A percentile compares a stretch with the other conserved stretches of the same genome.
These are phyloP conservation scores for Rhodomyrtus psidioides DNA, from an alignment of 441 rosid species.

Conservation along the genomic window DNA sequence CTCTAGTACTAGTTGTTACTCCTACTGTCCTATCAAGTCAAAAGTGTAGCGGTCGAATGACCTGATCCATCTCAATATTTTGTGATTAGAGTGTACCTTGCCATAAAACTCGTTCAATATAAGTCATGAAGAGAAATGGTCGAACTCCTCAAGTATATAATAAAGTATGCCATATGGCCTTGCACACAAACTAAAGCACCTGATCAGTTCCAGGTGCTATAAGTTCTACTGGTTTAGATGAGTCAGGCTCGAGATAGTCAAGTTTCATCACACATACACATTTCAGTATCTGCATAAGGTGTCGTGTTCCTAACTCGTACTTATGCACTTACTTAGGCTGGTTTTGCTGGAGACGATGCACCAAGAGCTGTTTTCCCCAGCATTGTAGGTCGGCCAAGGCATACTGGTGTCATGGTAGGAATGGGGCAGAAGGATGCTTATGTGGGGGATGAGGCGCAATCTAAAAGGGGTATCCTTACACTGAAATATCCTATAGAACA, in stretches of 20 bases:
- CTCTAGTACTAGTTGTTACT: background rate
- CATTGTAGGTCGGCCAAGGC: conserved; percentile 31
- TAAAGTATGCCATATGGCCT: background rate
- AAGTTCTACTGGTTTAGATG: background rate
- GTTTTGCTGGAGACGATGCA: conserved; percentile 57
- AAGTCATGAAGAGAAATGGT: background rate
- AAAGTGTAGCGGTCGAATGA: background rate
- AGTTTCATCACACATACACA: background rate
- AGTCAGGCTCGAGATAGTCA: background rate
- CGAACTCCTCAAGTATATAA: background rate
- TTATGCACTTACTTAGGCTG: conserved; percentile 24
- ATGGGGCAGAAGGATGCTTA: conserved; percentile 35
- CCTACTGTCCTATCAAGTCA: background rate
- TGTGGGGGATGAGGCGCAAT: conserved; percentile 31
- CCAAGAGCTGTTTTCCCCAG: conserved; percentile 39
- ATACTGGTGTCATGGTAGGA: conserved; percentile 27
- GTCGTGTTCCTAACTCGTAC: background rate
- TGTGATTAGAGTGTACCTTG: background rate
- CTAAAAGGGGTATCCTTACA: conserved; percentile 33
- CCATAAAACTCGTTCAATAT: background rate
- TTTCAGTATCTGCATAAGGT: background rate
- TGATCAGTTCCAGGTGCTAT: background rate
- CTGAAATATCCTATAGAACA: conserved; percentile 31
- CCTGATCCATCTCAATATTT: background rate
- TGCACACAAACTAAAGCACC: background rate